A percentile compares a stretch with the other conserved stretches of the same genome.
phyloP scores from a whole-genome alignment of 169 alveolate genomes.

The Plasmodium cynomolgi region DNA sequence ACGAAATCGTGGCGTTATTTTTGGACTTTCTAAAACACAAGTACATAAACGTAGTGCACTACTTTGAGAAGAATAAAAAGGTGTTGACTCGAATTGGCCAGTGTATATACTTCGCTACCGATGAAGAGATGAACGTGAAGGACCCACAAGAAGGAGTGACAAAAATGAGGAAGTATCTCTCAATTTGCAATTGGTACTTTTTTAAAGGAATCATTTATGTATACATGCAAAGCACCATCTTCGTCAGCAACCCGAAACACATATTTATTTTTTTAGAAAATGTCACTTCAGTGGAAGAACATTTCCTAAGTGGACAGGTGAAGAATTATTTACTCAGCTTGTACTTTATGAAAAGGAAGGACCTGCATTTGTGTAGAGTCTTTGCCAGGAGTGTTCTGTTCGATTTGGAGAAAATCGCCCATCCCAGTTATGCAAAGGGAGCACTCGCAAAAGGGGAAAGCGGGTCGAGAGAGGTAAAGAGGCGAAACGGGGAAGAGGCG shows the following conservation, averaged over 20 bases:
- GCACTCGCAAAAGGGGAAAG: too few relatives aligned
- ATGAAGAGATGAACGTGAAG: neutral
- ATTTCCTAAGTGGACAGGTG: neutral
- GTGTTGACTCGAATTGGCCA: neutral
- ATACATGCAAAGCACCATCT: conserved; percentile 17
- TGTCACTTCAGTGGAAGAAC: neutral
- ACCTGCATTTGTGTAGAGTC: neutral
- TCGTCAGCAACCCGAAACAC: neutral
- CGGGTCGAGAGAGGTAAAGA: neutral
- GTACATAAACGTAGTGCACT: neutral
- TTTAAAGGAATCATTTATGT: conserved; percentile 4
- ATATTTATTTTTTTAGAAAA: conserved; percentile 7
- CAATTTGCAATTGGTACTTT: conserved; percentile 6
- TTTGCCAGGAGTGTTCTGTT: neutral
- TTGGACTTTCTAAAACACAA: neutral
- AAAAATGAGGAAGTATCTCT: neutral
- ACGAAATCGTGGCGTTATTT: neutral
- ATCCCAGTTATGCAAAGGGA: too few relatives aligned
- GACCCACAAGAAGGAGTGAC: neutral
- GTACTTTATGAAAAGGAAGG: neutral
- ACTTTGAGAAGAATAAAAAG: conserved; percentile 1
- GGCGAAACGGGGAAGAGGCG: neutral
- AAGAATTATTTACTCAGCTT: neutral
- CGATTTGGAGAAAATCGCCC: neutral
- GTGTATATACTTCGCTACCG: neutral